Conservation (phyloP, 768 basidiomycete species). For the Sutorius australiensis region DNA sequence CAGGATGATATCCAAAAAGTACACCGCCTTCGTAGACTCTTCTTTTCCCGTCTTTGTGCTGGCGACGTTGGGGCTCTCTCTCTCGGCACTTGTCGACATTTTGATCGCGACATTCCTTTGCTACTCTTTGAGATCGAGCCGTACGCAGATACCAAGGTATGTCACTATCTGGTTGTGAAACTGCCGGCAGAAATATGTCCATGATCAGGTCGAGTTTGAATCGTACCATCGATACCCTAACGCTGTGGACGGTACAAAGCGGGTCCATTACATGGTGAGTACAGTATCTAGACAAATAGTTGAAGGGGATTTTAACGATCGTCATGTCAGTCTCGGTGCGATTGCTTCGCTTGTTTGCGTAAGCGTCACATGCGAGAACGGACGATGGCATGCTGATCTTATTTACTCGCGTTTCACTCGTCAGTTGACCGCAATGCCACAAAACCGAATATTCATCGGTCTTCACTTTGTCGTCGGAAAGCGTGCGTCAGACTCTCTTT, state of each 20-base stretch:
- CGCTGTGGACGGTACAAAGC: slow-evolving; percentile 20
- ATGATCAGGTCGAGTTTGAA: slow-evolving; percentile 13
- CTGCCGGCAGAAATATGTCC: not conserved
- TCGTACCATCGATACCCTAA: slow-evolving; percentile 21
- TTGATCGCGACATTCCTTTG: slow-evolving; percentile 44
- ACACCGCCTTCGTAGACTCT: slow-evolving; percentile 1
- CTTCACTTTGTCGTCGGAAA: slow-evolving; percentile 24
- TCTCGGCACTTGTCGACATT: slow-evolving; percentile 46
- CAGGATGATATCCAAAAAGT: slow-evolving; percentile 13
- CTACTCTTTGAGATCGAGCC: slow-evolving; percentile 37
- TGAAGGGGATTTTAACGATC: not conserved
- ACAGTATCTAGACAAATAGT: not conserved
- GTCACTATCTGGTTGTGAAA: not conserved
- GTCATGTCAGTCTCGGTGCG: slow-evolving; percentile 9
- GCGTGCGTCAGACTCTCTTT: slow-evolving; percentile 6
- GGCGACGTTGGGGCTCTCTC: slow-evolving; percentile 32
- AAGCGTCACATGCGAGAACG: not conserved
- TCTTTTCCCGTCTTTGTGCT: not conserved
- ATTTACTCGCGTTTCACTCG: not conserved
- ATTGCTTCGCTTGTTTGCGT: slow-evolving; percentile 20
- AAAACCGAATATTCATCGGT: slow-evolving; percentile 24
- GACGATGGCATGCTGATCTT: not conserved
- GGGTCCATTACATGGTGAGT: slow-evolving; percentile 21
- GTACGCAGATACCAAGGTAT: slow-evolving; percentile 36
- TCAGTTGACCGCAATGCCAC: slow-evolving; percentile 19